phyloP scores from a whole-genome alignment of 495 filamentous ascomycete species.

The Penicillium argentinense region DNA sequence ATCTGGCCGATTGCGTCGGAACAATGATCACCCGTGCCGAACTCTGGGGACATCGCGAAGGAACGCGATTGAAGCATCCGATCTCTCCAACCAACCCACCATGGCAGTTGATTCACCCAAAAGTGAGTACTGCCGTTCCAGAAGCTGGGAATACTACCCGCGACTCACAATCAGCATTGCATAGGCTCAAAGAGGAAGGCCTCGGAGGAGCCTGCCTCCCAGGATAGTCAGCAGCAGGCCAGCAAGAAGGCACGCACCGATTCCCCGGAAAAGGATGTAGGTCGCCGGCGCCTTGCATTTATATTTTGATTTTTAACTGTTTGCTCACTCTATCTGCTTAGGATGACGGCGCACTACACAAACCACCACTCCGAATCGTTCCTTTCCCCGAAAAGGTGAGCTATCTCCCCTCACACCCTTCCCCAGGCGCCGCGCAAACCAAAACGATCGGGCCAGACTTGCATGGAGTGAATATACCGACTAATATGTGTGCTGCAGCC shows the following conservation, averaged over 20 bases:
- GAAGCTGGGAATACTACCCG: background rate
- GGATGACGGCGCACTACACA: conserved; percentile 35
- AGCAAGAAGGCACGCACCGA: conserved; percentile 63
- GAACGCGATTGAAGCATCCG: background rate
- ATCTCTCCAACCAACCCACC: conserved; percentile 1
- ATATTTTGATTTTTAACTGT: background rate
- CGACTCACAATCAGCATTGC: conserved; percentile 6
- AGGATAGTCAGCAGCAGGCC: conserved; percentile 44
- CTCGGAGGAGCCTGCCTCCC: conserved; percentile 64
- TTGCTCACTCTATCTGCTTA: conserved; percentile 3
- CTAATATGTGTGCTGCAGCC: conserved; percentile 49
- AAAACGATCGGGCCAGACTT: too few relatives aligned
- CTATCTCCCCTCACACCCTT: conserved; percentile 1
- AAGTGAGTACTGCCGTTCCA: conserved; percentile 11
- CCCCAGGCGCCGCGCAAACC: background rate
- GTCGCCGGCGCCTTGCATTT: background rate
- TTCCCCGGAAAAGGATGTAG: conserved; percentile 52
- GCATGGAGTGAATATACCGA: too few relatives aligned
- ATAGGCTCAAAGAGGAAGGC: conserved; percentile 77
- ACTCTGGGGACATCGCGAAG: conserved; percentile 10
- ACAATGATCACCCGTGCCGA: conserved; percentile 14
- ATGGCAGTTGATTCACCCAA: conserved; percentile 27
- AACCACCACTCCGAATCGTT: conserved; percentile 54
- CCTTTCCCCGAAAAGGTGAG: conserved; percentile 83
- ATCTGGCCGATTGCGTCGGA: conserved; percentile 17